These are phyloP conservation scores for Litchi chinensis DNA, from an alignment of 345 rosid genomes.

Conservation along the genomic window DNA sequence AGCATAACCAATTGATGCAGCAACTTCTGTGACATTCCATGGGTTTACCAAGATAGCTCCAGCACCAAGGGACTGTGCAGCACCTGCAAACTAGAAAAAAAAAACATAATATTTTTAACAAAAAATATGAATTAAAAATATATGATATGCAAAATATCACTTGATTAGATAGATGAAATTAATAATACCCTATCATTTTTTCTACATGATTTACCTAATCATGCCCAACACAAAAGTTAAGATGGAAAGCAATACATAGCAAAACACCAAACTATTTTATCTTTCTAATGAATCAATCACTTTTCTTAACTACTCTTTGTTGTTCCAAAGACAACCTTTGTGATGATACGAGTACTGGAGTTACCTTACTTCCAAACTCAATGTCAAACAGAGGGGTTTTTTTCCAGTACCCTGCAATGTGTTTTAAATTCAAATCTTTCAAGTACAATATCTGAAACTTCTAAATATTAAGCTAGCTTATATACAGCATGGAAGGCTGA, in stretches of 20 bases:
- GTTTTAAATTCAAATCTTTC: neutral
- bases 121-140: neutral
- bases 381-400: neutral
- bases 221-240: neutral
- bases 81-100: slow-evolving; percentile 63
- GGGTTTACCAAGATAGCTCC: slow-evolving; percentile 64
- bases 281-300: no score
- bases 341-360: neutral
- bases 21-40: slow-evolving; percentile 64
- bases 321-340: neutral
- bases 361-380: neutral
- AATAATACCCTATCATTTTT: neutral
- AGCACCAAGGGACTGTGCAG: slow-evolving; percentile 70
- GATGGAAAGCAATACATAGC: neutral
- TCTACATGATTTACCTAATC: neutral
- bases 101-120: slow-evolving; percentile 6
- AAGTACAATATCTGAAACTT: neutral
- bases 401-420: neutral
- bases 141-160: neutral
- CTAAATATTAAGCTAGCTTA: neutral
- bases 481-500: neutral
- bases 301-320: neutral
- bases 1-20: slow-evolving; percentile 56
- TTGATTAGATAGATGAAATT: neutral
- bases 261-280: neutral